Conservation (phyloP, 129 eudicot species). For the Heracleum sosnowskyi region DNA sequence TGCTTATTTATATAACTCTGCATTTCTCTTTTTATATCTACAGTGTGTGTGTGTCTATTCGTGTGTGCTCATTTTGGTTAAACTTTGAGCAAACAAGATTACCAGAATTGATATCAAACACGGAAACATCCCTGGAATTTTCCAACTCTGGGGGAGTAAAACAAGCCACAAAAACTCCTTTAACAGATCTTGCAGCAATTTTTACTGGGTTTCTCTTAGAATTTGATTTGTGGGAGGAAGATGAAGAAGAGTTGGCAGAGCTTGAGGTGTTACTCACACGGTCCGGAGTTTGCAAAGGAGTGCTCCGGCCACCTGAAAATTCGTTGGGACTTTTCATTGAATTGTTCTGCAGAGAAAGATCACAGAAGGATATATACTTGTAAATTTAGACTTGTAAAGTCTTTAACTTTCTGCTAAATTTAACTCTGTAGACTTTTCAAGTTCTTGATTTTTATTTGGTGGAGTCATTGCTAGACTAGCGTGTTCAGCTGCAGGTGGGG, state of each 20-base stretch:
- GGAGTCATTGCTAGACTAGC: constrained; percentile 14
- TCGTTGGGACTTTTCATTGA: constrained; percentile 23
- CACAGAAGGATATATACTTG: constrained; percentile 11
- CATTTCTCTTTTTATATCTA: no score
- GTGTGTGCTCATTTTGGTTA: background rate
- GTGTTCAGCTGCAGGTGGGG: constrained; percentile 21
- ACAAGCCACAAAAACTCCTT: constrained; percentile 60
- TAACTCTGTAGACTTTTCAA: constrained; percentile 19
- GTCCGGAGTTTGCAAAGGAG: constrained; percentile 26
- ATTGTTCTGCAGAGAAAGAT: background rate
- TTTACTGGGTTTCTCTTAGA: constrained; percentile 40
- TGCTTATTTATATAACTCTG: background rate
- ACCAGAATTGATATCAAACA: constrained; percentile 31
- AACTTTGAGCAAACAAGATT: constrained; percentile 5
- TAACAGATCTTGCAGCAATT: constrained; percentile 51
- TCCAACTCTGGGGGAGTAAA: constrained; percentile 61
- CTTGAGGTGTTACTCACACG: constrained; percentile 22
- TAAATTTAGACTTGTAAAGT: background rate
- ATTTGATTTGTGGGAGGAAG: constrained; percentile 41
- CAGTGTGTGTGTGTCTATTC: background rate
- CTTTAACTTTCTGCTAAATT: background rate
- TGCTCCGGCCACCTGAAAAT: constrained; percentile 29
- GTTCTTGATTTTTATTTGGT: background rate
- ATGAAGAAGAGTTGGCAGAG: constrained; percentile 31
- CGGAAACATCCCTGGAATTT: constrained; percentile 23